Base-by-base conservation (phyloP, 805 yeast genomes). In the Metschnikowia vanudenii region DNA sequence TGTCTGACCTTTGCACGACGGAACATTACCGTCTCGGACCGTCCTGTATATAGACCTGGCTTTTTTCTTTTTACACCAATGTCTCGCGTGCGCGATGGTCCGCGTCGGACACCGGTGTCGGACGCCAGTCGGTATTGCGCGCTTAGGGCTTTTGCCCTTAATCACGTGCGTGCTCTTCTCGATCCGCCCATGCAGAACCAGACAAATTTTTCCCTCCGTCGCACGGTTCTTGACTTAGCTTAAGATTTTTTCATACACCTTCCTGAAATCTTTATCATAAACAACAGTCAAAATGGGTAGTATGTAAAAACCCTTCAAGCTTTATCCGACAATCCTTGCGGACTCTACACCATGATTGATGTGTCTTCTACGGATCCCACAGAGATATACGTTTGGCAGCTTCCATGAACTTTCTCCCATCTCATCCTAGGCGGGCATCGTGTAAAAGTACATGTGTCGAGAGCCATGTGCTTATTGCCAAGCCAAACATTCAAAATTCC, bases 251-350 rank as follows among this genome's bases (percentile, higher is more conserved):
- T 49, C 53, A 53, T 49, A 42, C 46, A 46, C 44, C 39, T 48
- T 41, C 51, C 51, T 49, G 37, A 50, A 46, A 49, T 41, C 49
- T 49, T 46, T 45, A 43, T 45, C 50, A 55, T 53, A 56, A 60
- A 54, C 60, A 71, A 69, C 70, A 75, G 71, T 68, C 73, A 81
- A 69, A 75, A 82, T 82, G 88, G 75, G 86, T 80, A 82, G 88
- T 82, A 82, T 75, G 88, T 82, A n/a, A 78, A 63, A 60, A 53
- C 52, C 49, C 54, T 39, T 22, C 13, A 13, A 11, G 9, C 8
- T 29, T 24, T 14, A 29, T 37, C 42, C 33, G 26, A 22, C 22
- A 9, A 17, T 22, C 26, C 24, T 2, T 18, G 22, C 34, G 42
- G 38, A 18, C 46, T 22, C 29, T 14, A 18, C 33, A 20, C 24